Percentiles rank a stretch among this genome's conserved stretches.
phyloP scores from a whole-genome alignment of 2,329 filamentous ascomycete genomes.

The Cryphonectria carpinicola region DNA sequence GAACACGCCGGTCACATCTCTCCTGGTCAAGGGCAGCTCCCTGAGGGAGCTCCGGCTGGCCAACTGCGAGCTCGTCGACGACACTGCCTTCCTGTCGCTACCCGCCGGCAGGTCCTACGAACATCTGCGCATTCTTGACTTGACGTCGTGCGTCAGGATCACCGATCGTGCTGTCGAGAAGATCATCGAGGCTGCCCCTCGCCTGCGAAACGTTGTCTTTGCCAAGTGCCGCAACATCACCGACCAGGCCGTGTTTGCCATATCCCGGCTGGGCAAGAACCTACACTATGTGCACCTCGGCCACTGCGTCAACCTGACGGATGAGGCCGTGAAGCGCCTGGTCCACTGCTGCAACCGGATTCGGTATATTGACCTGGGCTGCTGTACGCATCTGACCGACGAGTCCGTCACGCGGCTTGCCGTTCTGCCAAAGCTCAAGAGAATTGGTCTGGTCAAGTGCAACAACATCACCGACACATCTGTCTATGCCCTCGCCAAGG shows the following conservation, averaged over 20 bases:
- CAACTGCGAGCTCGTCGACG: conserved; percentile 82
- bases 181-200: conserved; percentile 84
- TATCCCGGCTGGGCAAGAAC: conserved; percentile 90
- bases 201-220: conserved; percentile 88
- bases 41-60: conserved; percentile 90
- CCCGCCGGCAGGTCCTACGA: conserved; percentile 74
- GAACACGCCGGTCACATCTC: conserved; percentile 79
- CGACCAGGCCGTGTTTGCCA: conserved; percentile 83
- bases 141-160: conserved; percentile 84
- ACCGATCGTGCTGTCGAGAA: conserved; percentile 86
- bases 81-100: conserved; percentile 83
- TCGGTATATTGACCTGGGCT: conserved; percentile 96
- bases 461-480: conserved; percentile 86
- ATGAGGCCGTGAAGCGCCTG: conserved; percentile 81
- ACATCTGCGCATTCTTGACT: conserved; percentile 86
- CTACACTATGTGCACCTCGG: conserved; percentile 95
- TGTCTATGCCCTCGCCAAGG: conserved; percentile 80
- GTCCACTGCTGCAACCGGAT: conserved; percentile 90
- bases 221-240: conserved; percentile 95
- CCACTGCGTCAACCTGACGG: conserved; percentile 90
- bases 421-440: conserved; percentile 85
- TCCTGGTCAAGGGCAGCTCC: conserved; percentile 77
- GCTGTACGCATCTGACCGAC: conserved; percentile 87
- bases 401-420: conserved; percentile 83
- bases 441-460: conserved; percentile 95